Conservation (phyloP, 2,329 filamentous ascomycete genomes). For the Sordariomycetes sp. region DNA sequence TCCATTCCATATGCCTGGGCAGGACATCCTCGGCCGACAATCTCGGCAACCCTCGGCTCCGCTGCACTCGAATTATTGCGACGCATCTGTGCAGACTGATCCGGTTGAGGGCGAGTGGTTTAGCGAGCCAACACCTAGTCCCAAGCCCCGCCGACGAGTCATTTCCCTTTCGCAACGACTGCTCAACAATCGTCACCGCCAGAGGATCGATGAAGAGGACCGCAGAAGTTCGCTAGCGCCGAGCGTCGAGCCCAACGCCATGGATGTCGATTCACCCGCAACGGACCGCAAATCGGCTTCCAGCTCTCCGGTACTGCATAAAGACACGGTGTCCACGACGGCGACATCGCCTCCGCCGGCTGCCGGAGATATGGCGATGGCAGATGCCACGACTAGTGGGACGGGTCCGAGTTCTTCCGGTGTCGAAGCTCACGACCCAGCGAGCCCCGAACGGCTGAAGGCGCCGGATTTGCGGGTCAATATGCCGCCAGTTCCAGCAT, state of each 20-base stretch:
- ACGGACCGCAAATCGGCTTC: background rate
- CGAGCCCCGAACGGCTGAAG: conserved; percentile 14
- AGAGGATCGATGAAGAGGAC: conserved; percentile 1
- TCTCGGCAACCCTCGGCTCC: background rate
- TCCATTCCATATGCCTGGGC: background rate
- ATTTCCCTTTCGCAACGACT: conserved; percentile 43
- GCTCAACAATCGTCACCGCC: conserved; percentile 31
- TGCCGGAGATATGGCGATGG: background rate
- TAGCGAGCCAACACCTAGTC: conserved; percentile 20
- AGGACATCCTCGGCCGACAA: background rate
- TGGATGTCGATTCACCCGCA: conserved; percentile 2
- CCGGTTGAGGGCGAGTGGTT: conserved; percentile 43
- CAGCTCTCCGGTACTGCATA: conserved; percentile 1
- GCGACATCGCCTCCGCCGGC: conserved; percentile 3
- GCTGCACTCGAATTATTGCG: conserved; percentile 27
- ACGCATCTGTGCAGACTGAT: conserved; percentile 44
- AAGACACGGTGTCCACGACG: background rate
- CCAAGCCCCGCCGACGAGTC: conserved; percentile 33
- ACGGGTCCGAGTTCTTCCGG: background rate
- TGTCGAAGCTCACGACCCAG: background rate
- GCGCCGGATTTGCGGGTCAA: conserved; percentile 41
- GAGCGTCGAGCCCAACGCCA: background rate
- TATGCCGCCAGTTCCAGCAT: conserved; percentile 43
- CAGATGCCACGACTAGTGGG: background rate
- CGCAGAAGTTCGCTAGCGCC: background rate